Base-by-base conservation (phyloP, 352 stramenopile species). In the Phytophthora melonis region DNA sequence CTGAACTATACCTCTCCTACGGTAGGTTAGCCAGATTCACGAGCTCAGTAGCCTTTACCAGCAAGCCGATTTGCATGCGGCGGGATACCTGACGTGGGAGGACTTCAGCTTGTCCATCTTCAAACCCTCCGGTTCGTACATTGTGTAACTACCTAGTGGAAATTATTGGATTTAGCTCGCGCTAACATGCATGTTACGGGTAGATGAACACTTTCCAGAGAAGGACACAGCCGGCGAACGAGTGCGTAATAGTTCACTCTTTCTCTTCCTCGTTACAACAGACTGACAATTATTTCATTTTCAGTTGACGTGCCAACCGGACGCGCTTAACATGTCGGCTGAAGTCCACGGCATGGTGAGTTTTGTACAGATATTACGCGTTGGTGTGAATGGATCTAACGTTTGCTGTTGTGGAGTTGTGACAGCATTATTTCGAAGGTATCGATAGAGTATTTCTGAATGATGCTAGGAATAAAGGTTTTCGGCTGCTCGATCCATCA, bases 31-130 rank as follows among this genome's bases (percentile, higher is more conserved):
- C 11, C 30, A 85, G 11, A 77, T 72, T 1, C 69, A 68, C 8
- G 75, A 88, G 25, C 53, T 88, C 3, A 75, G 72, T 47, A 77
- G 63, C 5, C 34, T 89, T 10, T 89, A 87, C 34, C 70, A 43
- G 9, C 74, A 81, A 71, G 73, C 81, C 13, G 80, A 91, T 75
- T 14, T 88, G 7, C 67, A 77, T 11, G 68, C 69, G 2, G 45
- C 60, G 27, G 74, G 70, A 2, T 47, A 64, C 5, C 59, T 89
- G 13, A 83, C 68, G 1, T 91, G 82, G 82, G 70, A 74, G 3
- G 72, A 82, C n/a, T 86, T 91, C 47, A 82, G 76, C 62, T 72
- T 60, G 6, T 82, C 82, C n/a, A 70, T 88, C 34, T 78, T 79
- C 7, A 80, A 84, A 23, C 66, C 73, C 6, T 70, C 71, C 60